Base-by-base conservation (phyloP, 305 asterid species). In the Caryopteris hybrid region DNA sequence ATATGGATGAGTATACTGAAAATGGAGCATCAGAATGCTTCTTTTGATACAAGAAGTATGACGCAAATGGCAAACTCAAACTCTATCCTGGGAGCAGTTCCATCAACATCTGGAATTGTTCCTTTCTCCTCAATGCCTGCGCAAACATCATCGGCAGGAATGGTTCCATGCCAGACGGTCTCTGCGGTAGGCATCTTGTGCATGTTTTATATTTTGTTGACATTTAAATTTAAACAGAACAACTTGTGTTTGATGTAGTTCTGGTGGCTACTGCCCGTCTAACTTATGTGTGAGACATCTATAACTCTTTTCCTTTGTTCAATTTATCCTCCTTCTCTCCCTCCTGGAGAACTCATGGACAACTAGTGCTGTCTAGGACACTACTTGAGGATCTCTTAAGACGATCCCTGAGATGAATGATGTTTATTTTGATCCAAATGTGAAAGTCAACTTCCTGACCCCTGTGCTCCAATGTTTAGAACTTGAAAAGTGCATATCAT, bases 1-100 rank as follows among this genome's bases (percentile, higher is more conserved):
- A 76, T 78, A 59, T 91, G 83, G 86, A 85, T 87, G 92, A 85
- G 84, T 73, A 58, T 85, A 78, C 80, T 87, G 66, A 91, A 82
- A 72, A 73, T 79, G 88, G 95, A 85, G 75, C 85, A 81, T 36
- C 83, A 74, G 62, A 87, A 80, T 76, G 79, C 90, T 76, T 81
- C 80, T 59, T 80, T 72, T 77, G 80, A 80, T 70, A 56, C 68
- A 70, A 79, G 73, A 79, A 76, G 70, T 77, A 51, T 76, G 59
- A 63, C 74, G 29, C 85, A 77, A 36, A 68, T 72, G 65, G 51
- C 79, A 31, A 72, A 72, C 73, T 57, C 85, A 22, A 81, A 78
- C 77, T 59, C 88, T 42, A 50, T 74, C 48, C 76, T 53, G 31
- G 95, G 92, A 64, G 84, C 90, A 50, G 61, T 73, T 74, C 82